These are phyloP conservation scores for Bonnemaisonia californica DNA, from an alignment of 31 red algal species.

Conservation along the genomic window DNA sequence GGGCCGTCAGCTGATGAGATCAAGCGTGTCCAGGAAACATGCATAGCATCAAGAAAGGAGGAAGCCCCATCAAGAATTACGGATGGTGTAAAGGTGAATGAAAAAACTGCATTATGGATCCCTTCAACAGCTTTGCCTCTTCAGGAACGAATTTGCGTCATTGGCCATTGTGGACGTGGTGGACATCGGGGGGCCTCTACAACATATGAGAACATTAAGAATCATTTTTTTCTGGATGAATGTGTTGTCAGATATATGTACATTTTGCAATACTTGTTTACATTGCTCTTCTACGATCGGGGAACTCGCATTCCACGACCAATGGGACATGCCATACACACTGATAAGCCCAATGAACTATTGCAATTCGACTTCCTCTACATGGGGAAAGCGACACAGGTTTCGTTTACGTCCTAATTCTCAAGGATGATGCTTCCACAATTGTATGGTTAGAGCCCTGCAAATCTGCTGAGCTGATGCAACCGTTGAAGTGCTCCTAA, in stretches of 20 bases:
- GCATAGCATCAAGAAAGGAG: background rate
- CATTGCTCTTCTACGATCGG: slow-evolving; percentile 7
- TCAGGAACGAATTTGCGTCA: background rate
- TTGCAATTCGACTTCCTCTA: slow-evolving; percentile 12
- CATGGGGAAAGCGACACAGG: background rate
- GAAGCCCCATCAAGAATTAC: background rate
- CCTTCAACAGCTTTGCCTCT: background rate
- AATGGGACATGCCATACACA: slow-evolving; percentile 9
- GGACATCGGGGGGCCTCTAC: background rate
- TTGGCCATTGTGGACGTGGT: background rate
- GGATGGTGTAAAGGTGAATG: background rate
- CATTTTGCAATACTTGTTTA: slow-evolving; percentile 1
- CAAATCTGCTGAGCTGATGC: background rate
- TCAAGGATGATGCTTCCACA: slow-evolving; percentile 17
- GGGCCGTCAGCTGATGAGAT: background rate
- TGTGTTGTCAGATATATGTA: background rate
- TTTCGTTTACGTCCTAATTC: background rate
- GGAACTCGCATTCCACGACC: background rate
- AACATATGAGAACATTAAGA: background rate
- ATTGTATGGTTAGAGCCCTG: slow-evolving; percentile 3
- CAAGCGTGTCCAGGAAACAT: background rate
- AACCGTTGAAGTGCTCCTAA: background rate
- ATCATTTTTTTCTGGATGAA: background rate
- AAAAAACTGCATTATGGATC: background rate
- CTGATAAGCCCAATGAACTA: background rate